Base-by-base conservation (phyloP, 2,329 filamentous ascomycete species). In the Fusarium sp. region DNA sequence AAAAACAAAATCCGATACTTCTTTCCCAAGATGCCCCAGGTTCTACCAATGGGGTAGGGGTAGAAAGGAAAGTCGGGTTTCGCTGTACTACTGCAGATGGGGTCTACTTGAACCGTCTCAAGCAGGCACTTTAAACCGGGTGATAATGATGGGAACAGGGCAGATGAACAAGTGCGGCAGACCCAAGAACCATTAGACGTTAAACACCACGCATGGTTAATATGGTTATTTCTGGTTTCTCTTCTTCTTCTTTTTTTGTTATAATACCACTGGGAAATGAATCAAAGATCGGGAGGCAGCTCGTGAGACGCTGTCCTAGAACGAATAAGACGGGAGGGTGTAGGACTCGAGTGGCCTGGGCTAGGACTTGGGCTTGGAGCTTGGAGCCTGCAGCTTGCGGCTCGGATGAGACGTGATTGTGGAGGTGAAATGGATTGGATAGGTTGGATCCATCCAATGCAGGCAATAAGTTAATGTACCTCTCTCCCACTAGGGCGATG, bases 301-400 rank as follows among this genome's bases (percentile, higher is more conserved):
- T 75, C 58, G 65, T 59, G 56, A 57, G 51, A 68, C 60, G 53
- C 34, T 55, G 57, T 74, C 69, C 71, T 72, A 75, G 70, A 62
- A 67, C 73, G 74, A 76, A 71, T 72, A 69, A 70, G 45, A 64
- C 70, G 63, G 59, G 65, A 72, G 59, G 61, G 65, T 76, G 72
- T 76, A 76, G 74, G 74, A 76, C 74, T 76, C 66, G 62, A 62
- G 70, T 75, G 74, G 74, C 75, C 74, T 75, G 30, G 30, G 30
- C 30, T 30, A 52, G 52, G 59, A 62, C 57, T 62, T 28, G 46
- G 55, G 50, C 65, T 72, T 71, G 73, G 69, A 40, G 41, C 52
- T 57, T 23, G 47, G 58, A 61, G 37, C 65, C 72, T 72, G 72
- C 72, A 71, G 74, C 71, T 76, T 61, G 67, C 52, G 63, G 60